Evolutionary conservation across 169 alveolate genomes (phyloP).

Genomic region (Cryptosporidium meleagridis): DNA sequence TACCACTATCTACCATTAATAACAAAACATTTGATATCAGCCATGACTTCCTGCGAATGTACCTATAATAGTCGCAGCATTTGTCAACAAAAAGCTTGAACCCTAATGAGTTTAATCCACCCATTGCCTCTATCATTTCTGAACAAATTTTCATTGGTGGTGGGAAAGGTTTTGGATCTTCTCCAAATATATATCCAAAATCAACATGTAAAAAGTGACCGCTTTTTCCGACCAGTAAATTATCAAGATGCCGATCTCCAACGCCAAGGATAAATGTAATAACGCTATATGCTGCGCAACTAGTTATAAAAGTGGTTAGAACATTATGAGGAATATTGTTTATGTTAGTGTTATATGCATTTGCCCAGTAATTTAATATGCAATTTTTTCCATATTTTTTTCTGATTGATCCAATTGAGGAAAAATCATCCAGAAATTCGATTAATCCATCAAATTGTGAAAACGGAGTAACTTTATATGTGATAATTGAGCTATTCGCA

Average conservation of each 20-base stretch:
- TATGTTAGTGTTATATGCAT: constrained; percentile 40
- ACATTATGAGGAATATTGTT: constrained; percentile 37
- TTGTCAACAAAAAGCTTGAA: constrained; percentile 83
- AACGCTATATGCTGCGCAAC: constrained; percentile 98
- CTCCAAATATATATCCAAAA: constrained; percentile 97
- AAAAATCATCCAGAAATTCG: constrained; percentile 82
- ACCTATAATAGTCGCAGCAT: constrained; percentile 86
- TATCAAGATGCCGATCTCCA: constrained; percentile 99
- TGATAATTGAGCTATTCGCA: constrained; percentile 88
- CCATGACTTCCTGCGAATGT: constrained; percentile 87
- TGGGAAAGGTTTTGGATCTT: constrained; percentile 89
- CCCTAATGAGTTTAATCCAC: constrained; percentile 91
- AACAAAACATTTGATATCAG: constrained; percentile 88
- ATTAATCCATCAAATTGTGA: constrained; percentile 87
- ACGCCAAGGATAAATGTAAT: constrained; percentile 97
- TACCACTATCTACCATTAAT: constrained; percentile 93
- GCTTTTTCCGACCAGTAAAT: constrained; percentile 91
- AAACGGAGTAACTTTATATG: constrained; percentile 87
- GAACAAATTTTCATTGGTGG: constrained; percentile 94
- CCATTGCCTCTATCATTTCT: constrained; percentile 93
- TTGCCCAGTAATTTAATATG: constrained; percentile 76
- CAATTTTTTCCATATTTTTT: constrained; percentile 77
- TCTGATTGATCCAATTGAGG: constrained; percentile 71
- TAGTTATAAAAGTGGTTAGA: constrained; percentile 89
- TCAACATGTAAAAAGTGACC: constrained; percentile 98